Evolutionary conservation across 495 filamentous ascomycete genomes (phyloP).

Genomic region (Hypoxylon rickii): DNA sequence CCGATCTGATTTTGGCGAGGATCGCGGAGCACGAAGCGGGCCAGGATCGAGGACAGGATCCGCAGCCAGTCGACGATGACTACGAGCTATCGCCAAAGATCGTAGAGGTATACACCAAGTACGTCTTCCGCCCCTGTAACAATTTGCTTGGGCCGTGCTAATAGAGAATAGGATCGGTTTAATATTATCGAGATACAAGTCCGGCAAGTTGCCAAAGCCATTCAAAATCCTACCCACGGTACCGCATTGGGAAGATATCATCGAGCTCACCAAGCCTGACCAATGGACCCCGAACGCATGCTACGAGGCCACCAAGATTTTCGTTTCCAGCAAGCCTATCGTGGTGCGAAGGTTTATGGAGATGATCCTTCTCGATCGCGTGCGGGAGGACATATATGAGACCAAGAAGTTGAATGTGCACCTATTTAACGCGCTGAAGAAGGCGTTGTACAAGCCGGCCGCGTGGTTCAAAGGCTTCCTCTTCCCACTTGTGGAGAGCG

Average conservation of each 20-base stretch:
- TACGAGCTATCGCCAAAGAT: slow-evolving; percentile 87
- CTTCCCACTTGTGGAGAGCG: slow-evolving; percentile 79
- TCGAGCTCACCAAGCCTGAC: slow-evolving; percentile 78
- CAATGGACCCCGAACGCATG: slow-evolving; percentile 86
- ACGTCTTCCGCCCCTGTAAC: slow-evolving; percentile 28
- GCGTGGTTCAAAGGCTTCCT: slow-evolving; percentile 97
- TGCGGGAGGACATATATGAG: slow-evolving; percentile 74
- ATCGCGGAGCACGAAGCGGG: slow-evolving; percentile 90
- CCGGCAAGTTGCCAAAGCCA: slow-evolving; percentile 91
- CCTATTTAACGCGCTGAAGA: slow-evolving; percentile 89
- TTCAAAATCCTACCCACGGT: slow-evolving; percentile 96
- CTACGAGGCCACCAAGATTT: slow-evolving; percentile 85
- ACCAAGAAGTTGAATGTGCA: slow-evolving; percentile 93
- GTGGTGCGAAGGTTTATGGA: slow-evolving; percentile 81
- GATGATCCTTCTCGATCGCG: slow-evolving; percentile 80
- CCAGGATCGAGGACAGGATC: slow-evolving; percentile 45
- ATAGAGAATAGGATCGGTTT: slow-evolving; percentile 69
- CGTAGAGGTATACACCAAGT: slow-evolving; percentile 92
- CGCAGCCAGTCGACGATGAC: slow-evolving; percentile 66
- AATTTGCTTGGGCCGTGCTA: not conserved
- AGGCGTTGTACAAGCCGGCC: slow-evolving; percentile 91
- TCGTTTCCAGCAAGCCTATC: slow-evolving; percentile 76
- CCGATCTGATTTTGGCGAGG: slow-evolving; percentile 89
- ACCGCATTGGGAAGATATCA: slow-evolving; percentile 85
- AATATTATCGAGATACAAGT: slow-evolving; percentile 90